Conservation (phyloP, 768 basidiomycete genomes). For the Boletellus ananiceps region DNA sequence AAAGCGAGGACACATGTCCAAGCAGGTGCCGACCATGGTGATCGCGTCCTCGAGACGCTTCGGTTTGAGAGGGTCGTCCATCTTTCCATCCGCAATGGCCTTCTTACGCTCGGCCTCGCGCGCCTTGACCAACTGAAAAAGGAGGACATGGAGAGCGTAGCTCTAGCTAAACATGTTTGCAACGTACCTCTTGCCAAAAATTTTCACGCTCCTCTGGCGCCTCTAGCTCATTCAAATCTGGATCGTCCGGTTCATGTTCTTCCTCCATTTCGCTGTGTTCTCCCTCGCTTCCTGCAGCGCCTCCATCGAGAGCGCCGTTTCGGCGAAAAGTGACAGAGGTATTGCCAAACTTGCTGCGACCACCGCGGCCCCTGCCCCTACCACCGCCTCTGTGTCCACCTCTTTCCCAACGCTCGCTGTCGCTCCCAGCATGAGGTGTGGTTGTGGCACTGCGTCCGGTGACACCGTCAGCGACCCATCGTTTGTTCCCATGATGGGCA, state of each 20-base stretch:
- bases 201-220: slow-evolving; percentile 60
- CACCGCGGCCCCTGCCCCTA: slow-evolving; percentile 39
- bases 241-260: slow-evolving; percentile 25
- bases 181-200: slow-evolving; percentile 68
- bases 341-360: slow-evolving; percentile 39
- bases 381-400: slow-evolving; percentile 53
- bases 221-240: slow-evolving; percentile 50
- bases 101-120: slow-evolving; percentile 67
- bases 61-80: slow-evolving; percentile 80
- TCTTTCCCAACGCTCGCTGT: slow-evolving; percentile 59
- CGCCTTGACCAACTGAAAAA: slow-evolving; percentile 58
- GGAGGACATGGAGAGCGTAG: slow-evolving; percentile 21
- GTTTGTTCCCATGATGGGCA: slow-evolving; percentile 49
- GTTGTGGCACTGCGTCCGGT: slow-evolving; percentile 31
- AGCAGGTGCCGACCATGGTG: slow-evolving; percentile 87
- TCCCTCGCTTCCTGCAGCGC: slow-evolving; percentile 31
- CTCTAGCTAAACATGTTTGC: slow-evolving; percentile 6
- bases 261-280: slow-evolving; percentile 34
- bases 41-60: slow-evolving; percentile 86
- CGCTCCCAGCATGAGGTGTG: slow-evolving; percentile 35
- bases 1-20: slow-evolving; percentile 92
- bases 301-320: slow-evolving; percentile 26
- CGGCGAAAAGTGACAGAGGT: slow-evolving; percentile 35
- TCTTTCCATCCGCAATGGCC: slow-evolving; percentile 78
- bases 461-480: slow-evolving; percentile 49